A percentile compares a stretch with the other conserved stretches of the same genome.
Evolutionary conservation across 768 basidiomycete species (phyloP).

Genomic region (Calvatia gigantea): DNA sequence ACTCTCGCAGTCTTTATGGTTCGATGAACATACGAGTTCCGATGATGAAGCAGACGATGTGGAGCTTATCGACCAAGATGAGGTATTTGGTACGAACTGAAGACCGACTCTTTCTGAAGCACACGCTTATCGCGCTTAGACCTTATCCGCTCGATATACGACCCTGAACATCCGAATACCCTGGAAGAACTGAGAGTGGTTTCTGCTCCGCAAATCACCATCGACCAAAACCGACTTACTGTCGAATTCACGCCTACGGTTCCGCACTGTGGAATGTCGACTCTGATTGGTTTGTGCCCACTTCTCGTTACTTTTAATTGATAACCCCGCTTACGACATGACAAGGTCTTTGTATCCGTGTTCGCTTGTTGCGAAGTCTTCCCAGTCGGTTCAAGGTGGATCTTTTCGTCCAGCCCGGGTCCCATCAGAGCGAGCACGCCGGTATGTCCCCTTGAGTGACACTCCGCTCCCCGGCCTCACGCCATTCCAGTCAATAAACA

Average conservation of each 20-base stretch:
- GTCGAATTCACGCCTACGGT: constrained; percentile 98
- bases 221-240: constrained; percentile 57
- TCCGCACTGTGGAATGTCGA: constrained; percentile 97
- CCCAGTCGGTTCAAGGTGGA: constrained; percentile 94
- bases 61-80: constrained; percentile 85
- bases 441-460: constrained; percentile 40
- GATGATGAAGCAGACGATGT: constrained; percentile 50
- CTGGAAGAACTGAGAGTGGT: constrained; percentile 96
- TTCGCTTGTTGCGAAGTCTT: constrained; percentile 83
- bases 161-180: constrained; percentile 93
- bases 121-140: constrained; percentile 42
- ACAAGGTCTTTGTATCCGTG: constrained; percentile 91
- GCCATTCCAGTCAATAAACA: constrained; percentile 85
- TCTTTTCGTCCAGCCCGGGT: constrained; percentile 88
- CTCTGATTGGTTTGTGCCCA: constrained; percentile 72
- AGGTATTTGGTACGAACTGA: constrained; percentile 76
- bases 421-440: constrained; percentile 91
- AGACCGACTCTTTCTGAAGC: not conserved
- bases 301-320: not conserved
- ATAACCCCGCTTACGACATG: not conserved
- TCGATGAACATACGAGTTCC: constrained; percentile 40
- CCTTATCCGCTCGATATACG: constrained; percentile 86
- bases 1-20: constrained; percentile 57
- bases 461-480: not conserved
- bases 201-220: constrained; percentile 77